Evolutionary conservation across 192 early-diverging fungal genomes (phyloP), one percentile per base, ranked within the genome.

Genomic region (Coemansia sp.): DNA sequence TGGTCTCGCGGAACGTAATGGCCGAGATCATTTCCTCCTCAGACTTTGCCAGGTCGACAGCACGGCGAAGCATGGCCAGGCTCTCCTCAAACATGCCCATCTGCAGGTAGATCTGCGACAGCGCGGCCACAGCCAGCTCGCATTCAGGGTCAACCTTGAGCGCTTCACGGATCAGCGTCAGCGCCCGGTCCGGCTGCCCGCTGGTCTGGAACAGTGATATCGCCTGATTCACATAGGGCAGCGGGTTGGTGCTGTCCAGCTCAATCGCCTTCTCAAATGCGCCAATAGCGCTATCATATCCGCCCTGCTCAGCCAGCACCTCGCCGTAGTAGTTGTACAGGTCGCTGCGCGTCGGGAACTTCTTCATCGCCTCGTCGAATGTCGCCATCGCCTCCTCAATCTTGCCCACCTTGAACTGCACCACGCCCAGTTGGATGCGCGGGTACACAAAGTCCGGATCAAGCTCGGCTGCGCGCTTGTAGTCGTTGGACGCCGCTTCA

Each of bases 271-370:
- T 95, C 62, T 92, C 90, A 67, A 98, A 97, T 60, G 87, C 86
- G 11, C 86, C 84, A 63, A 89, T 75, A 2, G 96, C 95, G 73
- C 94, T 90, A 12, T 88, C 86, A 35, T 90, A 88, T 24, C 85
- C 83, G 61, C 90, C 88, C 68, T 92, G 90, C 67, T 99, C 96
- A 54, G 92, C 77, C 38, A 97, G 73, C 21, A 99, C 82, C 82
- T 99, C 97, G 70, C 94, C 97, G 48, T 96, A 94, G 78, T 97
- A 99, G 84, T 98, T 99, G 87, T 89, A 92, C 21, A 96, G 88
- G 70, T 99, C 97, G 41, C 90, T 87, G 45, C 86, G 87, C 11
- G 87, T 72, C 27, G 86, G 75, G 84, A 98, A 98, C 60, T 87
- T 86, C 62, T 84, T 80, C 62, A 89, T 82, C 2, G 92, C 90